Base-by-base conservation (phyloP, 768 basidiomycete species). In the Pulveroboletus sp. region DNA sequence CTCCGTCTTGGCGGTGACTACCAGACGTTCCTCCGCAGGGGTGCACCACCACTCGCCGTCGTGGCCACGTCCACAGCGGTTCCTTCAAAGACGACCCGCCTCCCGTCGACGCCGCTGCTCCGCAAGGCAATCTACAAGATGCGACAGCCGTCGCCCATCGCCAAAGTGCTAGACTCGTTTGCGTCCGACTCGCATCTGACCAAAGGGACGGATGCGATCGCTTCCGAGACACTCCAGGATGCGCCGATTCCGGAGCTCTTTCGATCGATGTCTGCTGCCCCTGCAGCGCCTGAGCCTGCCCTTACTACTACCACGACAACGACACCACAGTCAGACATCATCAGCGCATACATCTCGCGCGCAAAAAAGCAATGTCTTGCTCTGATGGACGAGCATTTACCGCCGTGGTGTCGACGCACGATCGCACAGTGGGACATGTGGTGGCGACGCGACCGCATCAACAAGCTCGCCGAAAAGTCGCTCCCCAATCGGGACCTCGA, bases 1-100 rank as follows among this genome's bases (percentile, higher is more conserved):
- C 59, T 86, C 10, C 61, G 77, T 7, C 72, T 91, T 1, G 88
- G 86, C 9, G 61, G 69, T 1, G 86, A 92, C 63, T 89, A 89
- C 53, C 85, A 85, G 56, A 69, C 73, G 0, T 70, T 90, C 41
- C 68, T 85, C 3, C 74, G 79, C 1, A 71, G 79, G n/a, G 89
- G 89, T 6, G 59, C 63, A 1, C 59, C 69, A 9, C 43, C 62
- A 50, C 70, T 27, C 30, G 55, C 42, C 11, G 57, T 24, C 14
- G 53, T 49, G 16, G 42, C 54, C 17, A 42, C 56, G 7, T 60
- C 74, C n/a, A 19, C 63, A 2, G 48, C 61, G n/a, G n/a, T n/a
- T 7, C 63, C 71, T 2, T 41, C 63, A 7, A 65, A 65, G 13
- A 45, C 63, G 6, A 43, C 61, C 17, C 57, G 69, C 64, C 60